A percentile compares a stretch with the other conserved stretches of the same genome.
These are phyloP conservation scores for Suhomyces anneliseae DNA, from an alignment of 1,139 yeast species.

Conservation along the genomic window DNA sequence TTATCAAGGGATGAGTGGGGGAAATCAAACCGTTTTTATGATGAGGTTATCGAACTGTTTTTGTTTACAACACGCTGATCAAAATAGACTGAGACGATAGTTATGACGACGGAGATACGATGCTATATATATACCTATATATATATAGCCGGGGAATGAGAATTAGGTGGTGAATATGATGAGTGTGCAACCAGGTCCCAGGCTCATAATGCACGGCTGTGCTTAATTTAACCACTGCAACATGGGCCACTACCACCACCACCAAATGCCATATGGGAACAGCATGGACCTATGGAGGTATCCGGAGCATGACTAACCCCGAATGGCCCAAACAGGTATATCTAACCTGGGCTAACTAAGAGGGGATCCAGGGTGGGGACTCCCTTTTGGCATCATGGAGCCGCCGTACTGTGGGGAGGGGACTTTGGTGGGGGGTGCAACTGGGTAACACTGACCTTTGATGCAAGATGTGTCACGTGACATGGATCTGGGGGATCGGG, in stretches of 20 bases:
- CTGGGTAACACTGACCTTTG: too few species aligned
- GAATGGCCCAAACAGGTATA: too few species aligned
- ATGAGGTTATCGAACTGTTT: background rate
- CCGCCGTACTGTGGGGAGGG: too few species aligned
- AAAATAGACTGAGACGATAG: background rate
- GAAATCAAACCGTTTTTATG: background rate
- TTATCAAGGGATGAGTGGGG: background rate
- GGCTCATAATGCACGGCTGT: background rate
- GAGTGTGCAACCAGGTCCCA: background rate
- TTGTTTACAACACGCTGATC: background rate
- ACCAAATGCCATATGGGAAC: too few species aligned
- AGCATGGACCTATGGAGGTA: background rate
- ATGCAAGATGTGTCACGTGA: too few species aligned
- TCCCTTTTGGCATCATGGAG: too few species aligned
- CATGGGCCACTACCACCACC: background rate
- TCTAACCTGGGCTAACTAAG: too few species aligned
- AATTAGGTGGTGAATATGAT: too few species aligned
- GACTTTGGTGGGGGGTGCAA: too few species aligned
- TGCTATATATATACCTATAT: background rate
- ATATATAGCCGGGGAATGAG: too few species aligned
- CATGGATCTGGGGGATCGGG: too few species aligned
- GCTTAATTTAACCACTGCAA: background rate
- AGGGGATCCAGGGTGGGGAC: too few species aligned
- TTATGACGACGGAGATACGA: background rate
- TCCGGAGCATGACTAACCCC: background rate